Evolutionary conservation across 1,139 yeast species (phyloP), one percentile per base, ranked within the genome.

Genomic region (Hemisphaericaspora subhashii): DNA sequence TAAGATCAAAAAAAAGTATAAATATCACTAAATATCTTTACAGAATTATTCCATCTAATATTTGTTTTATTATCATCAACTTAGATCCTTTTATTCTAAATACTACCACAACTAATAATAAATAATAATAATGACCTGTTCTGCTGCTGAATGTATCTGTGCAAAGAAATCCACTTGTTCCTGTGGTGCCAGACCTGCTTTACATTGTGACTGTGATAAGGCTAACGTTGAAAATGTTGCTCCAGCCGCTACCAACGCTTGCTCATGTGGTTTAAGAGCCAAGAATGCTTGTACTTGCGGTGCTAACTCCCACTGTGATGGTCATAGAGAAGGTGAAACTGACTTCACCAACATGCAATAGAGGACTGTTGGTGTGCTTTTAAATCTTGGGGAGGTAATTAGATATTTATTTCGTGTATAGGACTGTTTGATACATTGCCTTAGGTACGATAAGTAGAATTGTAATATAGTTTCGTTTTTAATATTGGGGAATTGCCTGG

Each of bases 91-190:
- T 24, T 13, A 3, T 24, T 11, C 27, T 27, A 15, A 8, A 27
- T 15, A 27, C 31, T 8, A 27, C n/a, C n/a, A 27, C 11, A 10
- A 15, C 15, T 18, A 25, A 18, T 24, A 20, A 33, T 22, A 22
- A 25, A 12, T 15, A 23, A 20, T 32, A 17, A 54, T 27, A 48
- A 70, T 71, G 76, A 61, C 63, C 47, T 72, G 77, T 50, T 58
- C 74, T 46, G 67, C 72, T 56, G 50, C 67, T 52, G 61, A 62
- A 45, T 72, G 78, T 53, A 65, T 69, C 44, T 72, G 78, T 54
- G 77, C 78, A 47, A 53, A 68, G 43, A 69, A 70, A 50, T 68
- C 78, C 47, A 70, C 75, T 45, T 72, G 78, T 50, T 70, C 77
- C 14, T 72, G 78, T 60, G 78, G 78, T 20, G 66, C 67, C 42